A percentile compares a stretch with the other conserved stretches of the same genome.
Evolutionary conservation across 768 basidiomycete species (phyloP).

Genomic region (Leccinum truebloodii): DNA sequence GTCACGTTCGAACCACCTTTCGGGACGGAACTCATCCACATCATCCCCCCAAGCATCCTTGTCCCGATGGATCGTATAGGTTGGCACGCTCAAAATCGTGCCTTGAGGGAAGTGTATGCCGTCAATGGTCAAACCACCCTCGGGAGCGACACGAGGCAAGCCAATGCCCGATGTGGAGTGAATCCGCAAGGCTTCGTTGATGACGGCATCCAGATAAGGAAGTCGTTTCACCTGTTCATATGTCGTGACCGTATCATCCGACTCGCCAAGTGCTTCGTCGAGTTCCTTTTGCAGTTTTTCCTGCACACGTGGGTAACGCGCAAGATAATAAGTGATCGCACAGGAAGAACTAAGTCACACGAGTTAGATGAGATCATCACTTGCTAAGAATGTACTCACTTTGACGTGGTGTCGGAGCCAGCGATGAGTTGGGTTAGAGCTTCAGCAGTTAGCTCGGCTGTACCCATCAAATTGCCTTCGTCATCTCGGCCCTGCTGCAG

Average conservation of each 20-base stretch:
- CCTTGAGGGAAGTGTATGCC: constrained; percentile 66
- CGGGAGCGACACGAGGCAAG: constrained; percentile 76
- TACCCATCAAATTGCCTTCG: constrained; percentile 75
- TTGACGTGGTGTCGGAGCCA: constrained; percentile 91
- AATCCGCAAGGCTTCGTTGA: constrained; percentile 82
- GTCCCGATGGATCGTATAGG: constrained; percentile 82
- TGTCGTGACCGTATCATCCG: constrained; percentile 61
- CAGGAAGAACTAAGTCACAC: constrained; percentile 68
- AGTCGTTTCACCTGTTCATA: constrained; percentile 72
- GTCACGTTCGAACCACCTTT: constrained; percentile 82
- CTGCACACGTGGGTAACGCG: constrained; percentile 63
- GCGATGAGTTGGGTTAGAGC: constrained; percentile 84
- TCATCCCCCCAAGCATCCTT: constrained; percentile 75
- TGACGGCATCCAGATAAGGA: constrained; percentile 82
- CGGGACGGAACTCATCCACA: constrained; percentile 71
- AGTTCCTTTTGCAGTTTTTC: constrained; percentile 77
- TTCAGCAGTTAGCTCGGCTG: constrained; percentile 86
- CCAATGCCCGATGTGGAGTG: constrained; percentile 86
- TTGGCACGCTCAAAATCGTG: constrained; percentile 77
- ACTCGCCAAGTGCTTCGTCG: constrained; percentile 54
- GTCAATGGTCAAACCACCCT: constrained; percentile 64
- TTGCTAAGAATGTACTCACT: constrained; percentile 46
- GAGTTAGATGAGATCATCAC: constrained; percentile 2
- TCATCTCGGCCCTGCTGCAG: constrained; percentile 78
- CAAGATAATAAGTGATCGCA: constrained; percentile 85